Evolutionary conservation across 1,139 yeast genomes (phyloP), one percentile per base, ranked within the genome.

Genomic region (Candida buenavistaensis): DNA sequence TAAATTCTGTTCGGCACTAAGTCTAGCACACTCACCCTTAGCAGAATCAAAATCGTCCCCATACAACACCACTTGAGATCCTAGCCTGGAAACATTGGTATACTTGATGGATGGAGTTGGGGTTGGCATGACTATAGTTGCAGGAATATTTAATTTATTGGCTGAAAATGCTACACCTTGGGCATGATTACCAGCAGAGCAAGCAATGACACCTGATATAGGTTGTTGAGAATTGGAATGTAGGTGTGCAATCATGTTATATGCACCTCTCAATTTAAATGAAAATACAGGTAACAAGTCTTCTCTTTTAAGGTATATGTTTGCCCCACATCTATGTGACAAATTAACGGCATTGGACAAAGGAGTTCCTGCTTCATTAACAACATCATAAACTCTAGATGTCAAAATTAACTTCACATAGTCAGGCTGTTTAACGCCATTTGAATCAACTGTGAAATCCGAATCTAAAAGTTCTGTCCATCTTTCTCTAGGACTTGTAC

Each of bases 111-210:
- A 80, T 3, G 99, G 98, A 0, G 98, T 92, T 1, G 95, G 92
- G 2, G 88, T 82, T 2, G 99, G 99, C 99, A 92, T 92, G 33
- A 92, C 97, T 38, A 92, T 92, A 5, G 97, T 92, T 2, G 97
- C 90, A 5, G 96, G 94, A 37, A 92, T 89, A 23, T 83, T 83
- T 52, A 92, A 67, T 45, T 81, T 79, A 44, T 78, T 79, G 3
- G 97, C 96, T 11, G 96, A 85, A 55, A 66, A 92, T 0, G 98
- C 98, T 6, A 94, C 97, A 44, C 99, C 99, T 59, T 94, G 99
- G 2, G 99, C 99, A 52, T 92, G 99, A 59, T 92, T 92, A 25
- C 99, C 99, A 1, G 98, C 99, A 14, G 97, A 88, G 52, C 97
- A 92, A 0, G 98, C 97, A 57, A 94, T 84, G 36, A 92, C 97